Evolutionary conservation across 176 grass and related monocot genomes (phyloP), one percentile per base, ranked within the genome.

Genomic region (Oryza glumipatula): DNA sequence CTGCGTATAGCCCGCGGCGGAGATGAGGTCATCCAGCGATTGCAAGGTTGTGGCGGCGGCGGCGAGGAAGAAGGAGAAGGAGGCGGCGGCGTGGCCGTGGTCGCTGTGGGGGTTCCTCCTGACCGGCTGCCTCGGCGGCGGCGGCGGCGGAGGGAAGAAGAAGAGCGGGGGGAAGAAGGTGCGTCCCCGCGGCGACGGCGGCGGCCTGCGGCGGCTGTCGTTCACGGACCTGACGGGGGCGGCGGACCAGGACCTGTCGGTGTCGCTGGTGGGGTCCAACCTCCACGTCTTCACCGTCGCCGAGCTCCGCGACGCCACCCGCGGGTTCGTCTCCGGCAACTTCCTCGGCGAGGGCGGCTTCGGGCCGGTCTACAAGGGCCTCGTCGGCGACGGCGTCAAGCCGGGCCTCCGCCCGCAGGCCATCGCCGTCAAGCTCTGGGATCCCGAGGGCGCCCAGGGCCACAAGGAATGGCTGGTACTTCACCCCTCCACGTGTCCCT

Each of bases 391-490:
- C 19, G 88, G 88, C 76, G 75, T 78, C 68, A 91, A 91, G 86
- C 89, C 84, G 52, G 92, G 92, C 61, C 76, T 94, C 41, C 88
- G 39, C 80, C 47, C 92, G 30, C 86, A 88, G 83, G 76, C 86
- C 64, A 88, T 94, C 86, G 92, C 92, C 74, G 92, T 94, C 74
- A 94, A 94, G 80, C 86, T 91, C 78, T 90, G 89, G 78, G 92
- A 94, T 76, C 86, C 89, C 88, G 92, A 94, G 79, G 92, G 92
- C 64, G 80, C 82, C 1, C 92, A 94, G 38, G 92, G 92, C 0
- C 88, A 94, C 88, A 90, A 94, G 83, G 92, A 94, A 90, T 94
- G 92, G 92, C 89, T 94, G 92, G 92, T 94, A 70, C 22, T 80
- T 44, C 0, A 41, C 0, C 0, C 0, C 54, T 11, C 80, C 69